Evolutionary conservation across 1,284 basidiomycete genomes (phyloP).

Genomic region (Apiotrichum veenhuisii): DNA sequence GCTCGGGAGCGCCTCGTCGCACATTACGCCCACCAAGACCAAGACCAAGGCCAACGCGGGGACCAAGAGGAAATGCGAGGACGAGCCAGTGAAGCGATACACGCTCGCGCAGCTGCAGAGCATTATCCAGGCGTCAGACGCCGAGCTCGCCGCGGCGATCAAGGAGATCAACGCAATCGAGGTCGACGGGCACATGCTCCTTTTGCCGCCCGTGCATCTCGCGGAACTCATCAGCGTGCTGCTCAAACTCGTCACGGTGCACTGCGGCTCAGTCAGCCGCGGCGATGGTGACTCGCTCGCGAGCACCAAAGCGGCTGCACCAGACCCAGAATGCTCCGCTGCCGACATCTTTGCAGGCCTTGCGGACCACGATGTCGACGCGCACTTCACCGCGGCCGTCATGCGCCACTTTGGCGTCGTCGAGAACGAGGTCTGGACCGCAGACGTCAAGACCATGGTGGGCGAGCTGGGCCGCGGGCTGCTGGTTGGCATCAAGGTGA

Average conservation of each 20-base stretch:
- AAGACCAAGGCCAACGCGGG: slow-evolving; percentile 3
- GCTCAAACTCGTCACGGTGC: slow-evolving; percentile 58
- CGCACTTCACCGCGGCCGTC: slow-evolving; percentile 62
- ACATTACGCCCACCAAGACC: slow-evolving; percentile 16
- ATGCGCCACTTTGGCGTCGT: slow-evolving; percentile 73
- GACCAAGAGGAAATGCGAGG: slow-evolving; percentile 11
- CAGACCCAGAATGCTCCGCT: background rate
- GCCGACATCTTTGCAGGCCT: slow-evolving; percentile 55
- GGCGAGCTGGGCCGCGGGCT: slow-evolving; percentile 56
- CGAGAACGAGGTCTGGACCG: slow-evolving; percentile 26
- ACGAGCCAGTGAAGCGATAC: slow-evolving; percentile 46
- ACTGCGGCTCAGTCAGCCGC: slow-evolving; percentile 12
- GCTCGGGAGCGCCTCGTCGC: slow-evolving; percentile 42
- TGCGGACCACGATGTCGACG: slow-evolving; percentile 67
- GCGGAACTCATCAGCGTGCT: slow-evolving; percentile 66
- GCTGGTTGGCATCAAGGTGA: slow-evolving; percentile 62
- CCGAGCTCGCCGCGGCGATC: slow-evolving; percentile 63
- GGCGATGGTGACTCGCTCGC: background rate
- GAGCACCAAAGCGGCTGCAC: background rate
- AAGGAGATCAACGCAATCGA: slow-evolving; percentile 65
- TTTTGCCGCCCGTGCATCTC: slow-evolving; percentile 63
- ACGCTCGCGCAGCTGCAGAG: slow-evolving; percentile 61
- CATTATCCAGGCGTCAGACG: slow-evolving; percentile 73
- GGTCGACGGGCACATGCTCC: slow-evolving; percentile 54
- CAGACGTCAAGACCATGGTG: slow-evolving; percentile 31